phyloP scores from a whole-genome alignment of 163 green algal genomes.

The Scenedesmus sp. region DNA sequence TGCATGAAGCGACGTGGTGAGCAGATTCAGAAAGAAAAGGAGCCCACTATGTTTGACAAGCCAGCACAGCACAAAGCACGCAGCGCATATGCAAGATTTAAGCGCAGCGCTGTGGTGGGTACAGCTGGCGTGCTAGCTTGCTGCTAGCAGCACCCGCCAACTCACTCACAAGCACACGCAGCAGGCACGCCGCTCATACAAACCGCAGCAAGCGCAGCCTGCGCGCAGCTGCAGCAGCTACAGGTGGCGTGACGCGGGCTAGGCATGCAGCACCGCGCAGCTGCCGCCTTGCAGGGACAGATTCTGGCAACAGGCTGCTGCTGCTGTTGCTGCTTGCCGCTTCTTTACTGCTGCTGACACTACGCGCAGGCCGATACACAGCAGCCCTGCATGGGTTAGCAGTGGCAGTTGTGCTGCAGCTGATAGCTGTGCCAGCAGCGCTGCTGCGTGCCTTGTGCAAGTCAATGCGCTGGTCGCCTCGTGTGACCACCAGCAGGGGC shows the following conservation, averaged over 20 bases:
- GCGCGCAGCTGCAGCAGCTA: not conserved
- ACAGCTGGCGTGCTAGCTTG: not conserved
- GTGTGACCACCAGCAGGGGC: conserved; percentile 41
- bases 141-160: conserved; percentile 21
- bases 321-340: not conserved
- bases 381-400: not conserved
- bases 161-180: not conserved
- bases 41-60: not conserved
- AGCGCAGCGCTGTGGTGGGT: not conserved
- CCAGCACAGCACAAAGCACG: not conserved
- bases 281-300: not conserved
- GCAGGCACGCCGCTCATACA: conserved; percentile 8
- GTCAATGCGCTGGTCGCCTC: conserved; percentile 40
- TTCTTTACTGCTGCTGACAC: not conserved
- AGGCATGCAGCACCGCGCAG: not conserved
- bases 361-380: not conserved
- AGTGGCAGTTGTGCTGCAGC: not conserved
- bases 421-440: not conserved
- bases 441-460: conserved; percentile 55
- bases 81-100: not conserved
- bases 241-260: not conserved
- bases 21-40: not conserved
- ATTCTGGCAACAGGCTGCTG: not conserved
- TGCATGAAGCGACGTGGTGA: not conserved
- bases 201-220: conserved; percentile 10